Evolutionary conservation across 345 rosid genomes (phyloP), one percentile per base, ranked within the genome.

Genomic region (Moricandia moricandioides): DNA sequence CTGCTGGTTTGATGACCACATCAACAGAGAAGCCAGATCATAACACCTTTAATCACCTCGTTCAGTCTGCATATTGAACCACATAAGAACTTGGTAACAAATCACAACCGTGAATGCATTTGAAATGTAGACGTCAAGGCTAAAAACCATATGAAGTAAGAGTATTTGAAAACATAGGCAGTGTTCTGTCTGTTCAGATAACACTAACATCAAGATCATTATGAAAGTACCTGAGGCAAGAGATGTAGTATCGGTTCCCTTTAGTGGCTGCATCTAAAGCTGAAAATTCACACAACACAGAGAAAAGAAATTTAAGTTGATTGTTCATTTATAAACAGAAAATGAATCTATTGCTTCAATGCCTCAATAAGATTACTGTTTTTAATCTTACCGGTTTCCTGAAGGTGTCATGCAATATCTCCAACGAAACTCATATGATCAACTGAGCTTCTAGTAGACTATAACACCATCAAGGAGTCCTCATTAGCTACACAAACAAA

Each of bases 381-480:
- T 10, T 16, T 24, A 7, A 65, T 24, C 52, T 62, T 59, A 72
- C 98, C 89, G 4, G 93, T 83, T 70, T 88, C 11, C 59, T 94
- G 97, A 70, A 89, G 31, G 88, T 83, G 83, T 39, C 96, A 95
- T 0, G 85, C 86, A 45, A 94, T 92, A 68, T 91, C 95, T 16
- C 84, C 89, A 2, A 40, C 47, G 82, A 95, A 90, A 21, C 77
- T 81, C 93, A 91, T 88, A 62, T 91, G 96, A 74, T 94, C 95
- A 47, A 85, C 90, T 3, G 95, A 85, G 81, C 83, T 77, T 18
- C 81, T 66, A 18, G 91, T 89, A 37, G 84, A 90, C 97, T 88
- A 67, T 40, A 75, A 71, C 47, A 67, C 39, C 75, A 72, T 26
- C 27, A 73, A 56, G 0, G 40, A 52, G 27, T 27, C 24, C 52